Percentiles rank a stretch among this genome's conserved stretches.
Evolutionary conservation across 2,329 filamentous ascomycete genomes (phyloP).

Genomic region (Claviceps sorghi): DNA sequence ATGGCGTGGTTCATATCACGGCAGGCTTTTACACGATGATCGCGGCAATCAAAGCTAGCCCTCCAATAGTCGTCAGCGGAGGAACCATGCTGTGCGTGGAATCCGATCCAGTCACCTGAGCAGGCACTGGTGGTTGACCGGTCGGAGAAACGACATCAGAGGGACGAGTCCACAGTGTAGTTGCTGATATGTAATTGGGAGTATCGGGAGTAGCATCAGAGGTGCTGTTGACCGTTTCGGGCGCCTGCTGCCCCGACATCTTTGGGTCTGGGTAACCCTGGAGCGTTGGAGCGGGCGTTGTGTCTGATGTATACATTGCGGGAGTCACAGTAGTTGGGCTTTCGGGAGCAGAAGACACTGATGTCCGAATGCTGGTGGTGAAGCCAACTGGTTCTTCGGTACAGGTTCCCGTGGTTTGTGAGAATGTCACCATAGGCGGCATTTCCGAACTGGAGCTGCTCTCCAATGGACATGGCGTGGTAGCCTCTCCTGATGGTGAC

Average conservation of each 20-base stretch:
- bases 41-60: conserved; percentile 14
- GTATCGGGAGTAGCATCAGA: conserved; percentile 3
- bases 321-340: conserved; percentile 1
- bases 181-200: conserved; percentile 10
- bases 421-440: not conserved
- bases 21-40: conserved; percentile 11
- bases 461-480: conserved; percentile 2
- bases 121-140: conserved; percentile 13
- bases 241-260: conserved; percentile 1
- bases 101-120: conserved; percentile 14
- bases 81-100: conserved; percentile 11
- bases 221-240: conserved; percentile 7
- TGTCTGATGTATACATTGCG: conserved; percentile 1
- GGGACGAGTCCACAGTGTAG: conserved; percentile 11
- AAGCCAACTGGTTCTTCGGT: not conserved
- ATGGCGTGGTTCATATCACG: not conserved
- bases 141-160: conserved; percentile 8
- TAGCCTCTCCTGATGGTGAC: not conserved
- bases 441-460: not conserved
- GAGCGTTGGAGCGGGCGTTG: not conserved
- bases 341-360: not conserved
- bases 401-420: conserved; percentile 1
- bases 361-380: not conserved
- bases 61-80: conserved; percentile 11
- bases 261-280: conserved; percentile 2